Conservation (phyloP, 163 green algal species). For the Scenedesmus sp. region DNA sequence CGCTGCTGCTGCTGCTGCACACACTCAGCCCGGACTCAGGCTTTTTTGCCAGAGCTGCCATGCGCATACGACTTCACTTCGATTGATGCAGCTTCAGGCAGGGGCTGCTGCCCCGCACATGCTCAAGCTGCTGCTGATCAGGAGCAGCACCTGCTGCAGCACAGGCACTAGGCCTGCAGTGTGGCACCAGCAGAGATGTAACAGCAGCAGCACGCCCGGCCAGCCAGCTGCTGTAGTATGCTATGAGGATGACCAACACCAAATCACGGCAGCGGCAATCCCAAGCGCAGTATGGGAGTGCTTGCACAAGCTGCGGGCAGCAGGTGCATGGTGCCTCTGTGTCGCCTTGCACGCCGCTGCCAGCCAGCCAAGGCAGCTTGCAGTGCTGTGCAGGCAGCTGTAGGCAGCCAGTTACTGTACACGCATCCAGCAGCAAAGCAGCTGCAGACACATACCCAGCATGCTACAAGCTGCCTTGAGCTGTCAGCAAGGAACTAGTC, state of each 20-base stretch:
- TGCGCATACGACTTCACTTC: neutral
- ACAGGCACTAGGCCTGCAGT: neutral
- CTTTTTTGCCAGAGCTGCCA: neutral
- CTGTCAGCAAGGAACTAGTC: neutral
- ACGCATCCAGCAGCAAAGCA: neutral
- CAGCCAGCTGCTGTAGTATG: neutral
- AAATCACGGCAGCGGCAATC: neutral
- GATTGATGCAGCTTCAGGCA: neutral
- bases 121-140: neutral
- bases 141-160: constrained; percentile 15
- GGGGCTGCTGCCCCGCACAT: neutral
- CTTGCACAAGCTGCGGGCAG: constrained; percentile 36
- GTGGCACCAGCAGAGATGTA: neutral
- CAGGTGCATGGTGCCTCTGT: neutral
- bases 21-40: neutral
- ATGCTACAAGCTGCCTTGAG: neutral
- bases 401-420: constrained; percentile 87
- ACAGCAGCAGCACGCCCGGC: constrained; percentile 9
- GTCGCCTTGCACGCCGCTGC: neutral
- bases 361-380: constrained; percentile 68
- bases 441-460: neutral
- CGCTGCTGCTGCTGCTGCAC: neutral
- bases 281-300: constrained; percentile 38
- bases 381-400: constrained; percentile 83
- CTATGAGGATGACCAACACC: constrained; percentile 43